These are phyloP conservation scores for Debaryomyces coudertii DNA, from an alignment of 1,139 yeast genomes.

Conservation along the genomic window DNA sequence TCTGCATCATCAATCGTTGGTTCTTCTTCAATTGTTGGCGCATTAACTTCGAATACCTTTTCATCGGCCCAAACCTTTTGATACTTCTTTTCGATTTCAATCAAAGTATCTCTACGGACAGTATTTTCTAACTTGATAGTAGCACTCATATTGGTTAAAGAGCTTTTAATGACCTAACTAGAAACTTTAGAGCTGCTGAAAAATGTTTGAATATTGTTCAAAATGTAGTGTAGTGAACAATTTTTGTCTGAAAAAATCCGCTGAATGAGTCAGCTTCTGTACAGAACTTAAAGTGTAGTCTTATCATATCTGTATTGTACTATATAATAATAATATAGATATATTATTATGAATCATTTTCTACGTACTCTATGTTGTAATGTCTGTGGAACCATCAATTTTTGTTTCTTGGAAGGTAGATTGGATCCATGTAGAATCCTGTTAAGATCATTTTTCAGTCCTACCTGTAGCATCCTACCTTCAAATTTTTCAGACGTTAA, in stretches of 20 bases:
- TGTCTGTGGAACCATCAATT: slow-evolving; percentile 17
- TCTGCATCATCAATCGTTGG: slow-evolving; percentile 60
- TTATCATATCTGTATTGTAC: background rate
- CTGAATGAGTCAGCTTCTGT: slow-evolving; percentile 4
- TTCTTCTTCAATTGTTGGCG: slow-evolving; percentile 73
- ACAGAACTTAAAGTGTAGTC: background rate
- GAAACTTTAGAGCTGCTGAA: slow-evolving; percentile 6
- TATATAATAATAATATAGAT: background rate
- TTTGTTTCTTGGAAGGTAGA: slow-evolving; percentile 8
- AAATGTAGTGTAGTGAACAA: slow-evolving; percentile 2
- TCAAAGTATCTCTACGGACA: slow-evolving; percentile 90
- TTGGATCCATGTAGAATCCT: slow-evolving; percentile 6
- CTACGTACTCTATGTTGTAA: slow-evolving; percentile 9
- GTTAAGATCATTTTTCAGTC: slow-evolving; percentile 37
- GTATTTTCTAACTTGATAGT: slow-evolving; percentile 57
- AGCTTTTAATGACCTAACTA: background rate
- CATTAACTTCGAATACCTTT: slow-evolving; percentile 81
- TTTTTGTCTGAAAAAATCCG: background rate
- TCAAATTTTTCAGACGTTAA: slow-evolving; percentile 48
- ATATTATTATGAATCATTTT: background rate
- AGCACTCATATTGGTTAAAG: slow-evolving; percentile 38
- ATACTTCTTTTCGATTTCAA: slow-evolving; percentile 86
- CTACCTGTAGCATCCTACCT: slow-evolving; percentile 37
- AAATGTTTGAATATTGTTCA: slow-evolving; percentile 1
- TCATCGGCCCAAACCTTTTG: slow-evolving; percentile 88